Evolutionary conservation across 2,329 filamentous ascomycete genomes (phyloP).

Genomic region (Mariannaea sp.): DNA sequence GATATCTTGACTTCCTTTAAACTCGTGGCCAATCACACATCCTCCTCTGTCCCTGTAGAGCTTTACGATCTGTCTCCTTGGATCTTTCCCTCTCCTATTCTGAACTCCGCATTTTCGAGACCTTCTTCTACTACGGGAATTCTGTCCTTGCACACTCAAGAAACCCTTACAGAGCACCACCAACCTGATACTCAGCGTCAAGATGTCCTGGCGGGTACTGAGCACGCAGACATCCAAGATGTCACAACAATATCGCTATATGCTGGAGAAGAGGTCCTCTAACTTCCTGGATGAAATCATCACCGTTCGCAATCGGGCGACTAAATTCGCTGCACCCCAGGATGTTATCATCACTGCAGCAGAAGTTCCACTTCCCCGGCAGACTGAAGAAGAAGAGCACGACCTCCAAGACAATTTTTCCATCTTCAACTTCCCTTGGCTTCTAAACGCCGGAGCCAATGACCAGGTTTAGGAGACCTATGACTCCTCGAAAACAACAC

Average conservation of each 20-base stretch:
- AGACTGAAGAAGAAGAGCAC: neutral
- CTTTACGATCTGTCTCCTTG: too few species aligned
- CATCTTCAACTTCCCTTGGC: slow-evolving; percentile 5
- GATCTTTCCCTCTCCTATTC: too few species aligned
- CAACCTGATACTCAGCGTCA: neutral
- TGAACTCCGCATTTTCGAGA: too few species aligned
- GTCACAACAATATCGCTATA: slow-evolving; percentile 17
- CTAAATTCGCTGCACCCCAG: slow-evolving; percentile 8
- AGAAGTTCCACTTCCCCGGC: slow-evolving; percentile 1
- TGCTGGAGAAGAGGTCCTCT: slow-evolving; percentile 15
- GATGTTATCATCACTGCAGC: slow-evolving; percentile 6
- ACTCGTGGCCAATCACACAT: too few species aligned
- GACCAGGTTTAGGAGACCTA: slow-evolving; percentile 1
- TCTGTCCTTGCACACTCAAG: too few species aligned
- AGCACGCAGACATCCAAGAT: slow-evolving; percentile 24
- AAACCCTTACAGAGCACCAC: too few species aligned
- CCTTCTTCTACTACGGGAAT: too few species aligned
- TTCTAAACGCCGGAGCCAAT: neutral
- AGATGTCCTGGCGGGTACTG: slow-evolving; percentile 17
- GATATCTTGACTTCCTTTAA: too few species aligned
- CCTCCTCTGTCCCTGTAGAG: too few species aligned
- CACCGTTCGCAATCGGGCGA: slow-evolving; percentile 9
- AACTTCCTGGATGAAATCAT: slow-evolving; percentile 9
- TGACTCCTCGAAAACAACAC: neutral
- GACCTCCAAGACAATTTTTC: neutral